Base-by-base conservation (phyloP, 352 stramenopile genomes). In the Pythium pyrilobum region DNA sequence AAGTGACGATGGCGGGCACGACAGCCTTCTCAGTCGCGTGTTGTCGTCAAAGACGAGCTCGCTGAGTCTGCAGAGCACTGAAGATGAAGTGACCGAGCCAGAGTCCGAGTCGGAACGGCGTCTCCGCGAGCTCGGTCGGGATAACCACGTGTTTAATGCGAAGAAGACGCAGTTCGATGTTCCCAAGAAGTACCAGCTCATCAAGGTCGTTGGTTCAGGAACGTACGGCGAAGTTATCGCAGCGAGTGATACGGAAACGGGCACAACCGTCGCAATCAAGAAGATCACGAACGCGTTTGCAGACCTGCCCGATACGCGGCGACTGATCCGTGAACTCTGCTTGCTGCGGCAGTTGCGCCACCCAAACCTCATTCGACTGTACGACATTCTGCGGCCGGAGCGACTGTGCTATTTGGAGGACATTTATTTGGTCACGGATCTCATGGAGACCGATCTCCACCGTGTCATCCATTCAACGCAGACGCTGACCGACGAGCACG, bases 381-480 rank as follows among this genome's bases (percentile, higher is more conserved):
- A 94, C 37, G 94, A 98, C 64, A 84, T 98, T 40, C 83, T 97
- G 60, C 87, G 92, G 4, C 95, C 96, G 2, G 78, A 89, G 55
- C 89, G 91, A 27, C 72, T 98, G 15, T 87, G 90, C 54, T 95
- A 98, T 59, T 95, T 98, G 51, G 82, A 97, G 56, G 95, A 99
- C 71, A 95, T 99, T 32, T 98, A 98, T 56, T 86, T 98, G 15
- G 92, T 98, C 16, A 94, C 86, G 20, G 92, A 98, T 48, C 76
- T 99, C 23, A 98, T 99, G 95, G 89, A 97, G 58, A 96, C 87
- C 0, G 89, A 97, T 64, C 59, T 97, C 24, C 85, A 96, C 41
- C 84, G 83, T 3, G 85, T 97, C 2, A 96, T 97, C 50, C 90
- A 97, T 52, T 94, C 78, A 16, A 91, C 81, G 2, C 90, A 97